Evolutionary conservation across 768 basidiomycete species (phyloP).

Genomic region (Termitomyces sp.): DNA sequence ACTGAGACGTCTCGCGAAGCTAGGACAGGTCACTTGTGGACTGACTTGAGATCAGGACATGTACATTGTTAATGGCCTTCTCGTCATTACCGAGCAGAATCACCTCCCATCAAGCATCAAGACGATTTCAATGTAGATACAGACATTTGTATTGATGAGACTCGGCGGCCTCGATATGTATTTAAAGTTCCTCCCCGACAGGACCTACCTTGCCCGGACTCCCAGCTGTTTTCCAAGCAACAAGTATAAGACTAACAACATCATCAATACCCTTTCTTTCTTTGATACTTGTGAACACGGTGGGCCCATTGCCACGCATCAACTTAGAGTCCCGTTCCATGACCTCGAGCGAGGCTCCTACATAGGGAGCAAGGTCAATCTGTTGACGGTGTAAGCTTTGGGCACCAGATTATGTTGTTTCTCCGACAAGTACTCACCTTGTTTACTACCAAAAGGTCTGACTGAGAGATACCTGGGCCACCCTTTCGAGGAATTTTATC

Average conservation of each 20-base stretch:
- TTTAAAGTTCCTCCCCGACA: constrained; percentile 31
- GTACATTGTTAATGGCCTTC: neutral
- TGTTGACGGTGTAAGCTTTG: constrained; percentile 23
- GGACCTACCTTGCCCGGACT: constrained; percentile 61
- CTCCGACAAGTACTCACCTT: constrained; percentile 53
- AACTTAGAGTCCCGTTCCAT: constrained; percentile 91
- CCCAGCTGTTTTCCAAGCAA: constrained; percentile 85
- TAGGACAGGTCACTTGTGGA: neutral
- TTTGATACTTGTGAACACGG: constrained; percentile 84
- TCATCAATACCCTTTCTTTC: constrained; percentile 77
- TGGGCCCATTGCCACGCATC: constrained; percentile 95
- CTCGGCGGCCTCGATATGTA: neutral
- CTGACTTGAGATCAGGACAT: neutral
- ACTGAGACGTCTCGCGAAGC: neutral
- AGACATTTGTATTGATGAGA: neutral
- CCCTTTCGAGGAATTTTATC: constrained; percentile 99
- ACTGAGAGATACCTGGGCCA: constrained; percentile 95
- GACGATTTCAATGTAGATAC: neutral
- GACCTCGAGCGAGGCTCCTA: constrained; percentile 88
- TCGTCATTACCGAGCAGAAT: neutral
- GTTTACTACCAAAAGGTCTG: constrained; percentile 92
- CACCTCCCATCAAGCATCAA: neutral
- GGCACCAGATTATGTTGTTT: neutral
- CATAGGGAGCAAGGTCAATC: constrained; percentile 92
- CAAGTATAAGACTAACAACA: constrained; percentile 74